Conservation (phyloP, 2,329 filamentous ascomycete species). For the Pezizomycotina sp. region DNA sequence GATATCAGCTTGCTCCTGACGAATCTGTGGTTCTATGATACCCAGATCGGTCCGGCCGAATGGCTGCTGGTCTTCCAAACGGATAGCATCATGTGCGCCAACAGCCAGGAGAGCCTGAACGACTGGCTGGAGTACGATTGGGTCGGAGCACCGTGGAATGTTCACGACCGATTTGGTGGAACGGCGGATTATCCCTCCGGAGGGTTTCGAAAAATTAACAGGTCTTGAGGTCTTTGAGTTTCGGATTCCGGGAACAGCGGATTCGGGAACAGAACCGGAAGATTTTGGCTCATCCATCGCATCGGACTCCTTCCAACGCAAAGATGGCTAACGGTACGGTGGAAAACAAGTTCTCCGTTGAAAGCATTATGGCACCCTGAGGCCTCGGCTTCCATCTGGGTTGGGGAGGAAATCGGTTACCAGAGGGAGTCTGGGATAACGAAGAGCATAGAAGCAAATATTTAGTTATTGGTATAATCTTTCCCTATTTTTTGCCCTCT, state of each 20-base stretch:
- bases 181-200: conserved; percentile 39
- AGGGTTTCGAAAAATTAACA: conserved; percentile 39
- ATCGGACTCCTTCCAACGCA: conserved; percentile 36
- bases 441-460: conserved; percentile 36
- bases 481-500: neutral
- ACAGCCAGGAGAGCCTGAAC: conserved; percentile 34
- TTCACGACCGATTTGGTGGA: conserved; percentile 33
- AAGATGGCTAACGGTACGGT: conserved; percentile 38
- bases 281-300: conserved; percentile 42
- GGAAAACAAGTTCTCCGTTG: conserved; percentile 37
- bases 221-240: conserved; percentile 34
- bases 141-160: conserved; percentile 37
- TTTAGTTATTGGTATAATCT: conserved; percentile 36
- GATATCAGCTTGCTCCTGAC: conserved; percentile 40
- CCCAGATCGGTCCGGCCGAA: conserved; percentile 14
- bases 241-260: conserved; percentile 31
- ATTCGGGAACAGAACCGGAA: conserved; percentile 30
- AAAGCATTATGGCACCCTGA: conserved; percentile 35
- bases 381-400: conserved; percentile 44
- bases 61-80: conserved; percentile 38
- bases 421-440: conserved; percentile 36
- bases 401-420: conserved; percentile 34
- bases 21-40: conserved; percentile 35
- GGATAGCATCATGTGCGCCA: conserved; percentile 42
- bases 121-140: conserved; percentile 40